Evolutionary conservation across 2,329 filamentous ascomycete species (phyloP).

Genomic region (Cordyceps cateniannulata): DNA sequence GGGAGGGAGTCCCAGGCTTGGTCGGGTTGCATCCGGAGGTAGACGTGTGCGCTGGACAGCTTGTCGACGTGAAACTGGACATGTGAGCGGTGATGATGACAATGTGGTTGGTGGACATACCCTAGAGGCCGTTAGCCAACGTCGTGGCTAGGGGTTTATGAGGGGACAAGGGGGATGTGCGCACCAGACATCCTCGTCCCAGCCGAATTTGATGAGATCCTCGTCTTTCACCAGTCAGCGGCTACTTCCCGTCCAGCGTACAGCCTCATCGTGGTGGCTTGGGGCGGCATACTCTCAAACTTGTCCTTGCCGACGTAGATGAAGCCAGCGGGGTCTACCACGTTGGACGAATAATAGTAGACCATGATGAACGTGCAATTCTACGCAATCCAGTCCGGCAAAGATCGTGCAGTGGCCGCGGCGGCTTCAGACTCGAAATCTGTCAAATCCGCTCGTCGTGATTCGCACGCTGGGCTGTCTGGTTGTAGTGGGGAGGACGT

Average conservation of each 20-base stretch:
- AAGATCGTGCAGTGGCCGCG: no score
- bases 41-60: conserved; percentile 92
- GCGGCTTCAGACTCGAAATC: no score
- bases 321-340: conserved; percentile 73
- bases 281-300: conserved; percentile 71
- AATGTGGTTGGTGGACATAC: conserved; percentile 16
- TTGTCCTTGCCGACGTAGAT: conserved; percentile 99
- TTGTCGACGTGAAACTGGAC: conserved; percentile 92
- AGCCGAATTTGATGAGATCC: conserved; percentile 88
- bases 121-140: conserved; percentile 18
- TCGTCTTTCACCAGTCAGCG: conserved; percentile 60
- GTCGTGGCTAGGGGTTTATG: background rate
- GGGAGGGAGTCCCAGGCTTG: conserved; percentile 81
- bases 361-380: conserved; percentile 57
- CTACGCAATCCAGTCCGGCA: no score
- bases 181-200: conserved; percentile 93
- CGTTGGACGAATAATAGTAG: conserved; percentile 88
- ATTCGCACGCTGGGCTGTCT: no score
- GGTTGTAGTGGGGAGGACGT: no score
- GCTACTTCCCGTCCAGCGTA: background rate
- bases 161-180: conserved; percentile 14
- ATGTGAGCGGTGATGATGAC: background rate
- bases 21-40: conserved; percentile 74
- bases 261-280: background rate
- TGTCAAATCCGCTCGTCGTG: no score